Percentiles rank a stretch among this genome's conserved stretches.
phyloP scores from a whole-genome alignment of 306 rosid species.

The Citrullus amarus region DNA sequence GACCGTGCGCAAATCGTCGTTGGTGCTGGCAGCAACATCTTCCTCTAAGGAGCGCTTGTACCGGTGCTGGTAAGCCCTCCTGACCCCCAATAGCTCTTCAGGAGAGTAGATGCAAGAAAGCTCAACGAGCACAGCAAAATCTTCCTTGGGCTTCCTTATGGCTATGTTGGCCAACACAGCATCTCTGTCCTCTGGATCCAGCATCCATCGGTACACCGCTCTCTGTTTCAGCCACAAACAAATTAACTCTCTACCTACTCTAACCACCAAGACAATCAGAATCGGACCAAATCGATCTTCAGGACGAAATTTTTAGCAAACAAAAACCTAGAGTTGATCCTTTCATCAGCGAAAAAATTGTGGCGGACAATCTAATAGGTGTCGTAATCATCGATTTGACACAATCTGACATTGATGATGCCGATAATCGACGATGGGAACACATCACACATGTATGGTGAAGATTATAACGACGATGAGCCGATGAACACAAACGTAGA shows the following conservation, averaged over 20 bases:
- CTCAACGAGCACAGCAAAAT: constrained; percentile 43
- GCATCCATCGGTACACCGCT: constrained; percentile 71
- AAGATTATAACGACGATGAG: not conserved
- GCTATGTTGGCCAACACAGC: constrained; percentile 62
- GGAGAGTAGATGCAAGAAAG: constrained; percentile 39
- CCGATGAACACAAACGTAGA: not conserved
- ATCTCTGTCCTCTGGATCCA: constrained; percentile 63
- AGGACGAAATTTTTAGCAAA: not conserved
- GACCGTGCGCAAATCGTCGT: constrained; percentile 71
- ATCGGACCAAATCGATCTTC: not conserved
- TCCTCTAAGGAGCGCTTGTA: constrained; percentile 75
- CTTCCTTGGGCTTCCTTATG: constrained; percentile 19
- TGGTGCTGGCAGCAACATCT: constrained; percentile 56
- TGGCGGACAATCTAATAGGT: not conserved
- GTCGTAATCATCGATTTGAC: not conserved
- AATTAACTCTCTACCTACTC: not conserved
- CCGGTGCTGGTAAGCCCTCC: constrained; percentile 60
- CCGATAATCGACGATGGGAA: not conserved
- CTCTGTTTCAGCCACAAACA: constrained; percentile 21
- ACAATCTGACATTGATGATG: not conserved
- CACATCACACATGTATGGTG: not conserved
- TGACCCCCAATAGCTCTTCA: constrained; percentile 48
- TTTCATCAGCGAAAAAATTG: not conserved
- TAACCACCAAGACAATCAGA: not conserved
- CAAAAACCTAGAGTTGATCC: not conserved